Percentiles rank a stretch among this genome's conserved stretches.
Evolutionary conservation across 1,284 basidiomycete species (phyloP).

Genomic region (Boletus mariae): DNA sequence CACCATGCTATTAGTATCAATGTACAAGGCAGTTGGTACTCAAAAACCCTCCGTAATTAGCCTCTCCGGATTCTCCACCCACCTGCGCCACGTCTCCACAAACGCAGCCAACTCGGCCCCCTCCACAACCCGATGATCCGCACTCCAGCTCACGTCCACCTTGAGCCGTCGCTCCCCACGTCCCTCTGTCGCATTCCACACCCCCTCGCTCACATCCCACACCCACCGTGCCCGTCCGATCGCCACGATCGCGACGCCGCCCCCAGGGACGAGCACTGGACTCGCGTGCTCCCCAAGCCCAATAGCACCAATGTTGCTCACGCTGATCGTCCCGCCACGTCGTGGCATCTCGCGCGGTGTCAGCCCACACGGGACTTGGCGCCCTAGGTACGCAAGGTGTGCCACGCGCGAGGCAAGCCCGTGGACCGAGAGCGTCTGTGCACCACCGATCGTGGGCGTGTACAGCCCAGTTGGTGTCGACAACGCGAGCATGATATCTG

Average conservation of each 20-base stretch:
- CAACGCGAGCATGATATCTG: constrained; percentile 74
- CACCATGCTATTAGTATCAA: background rate
- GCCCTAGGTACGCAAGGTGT: constrained; percentile 60
- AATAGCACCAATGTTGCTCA: constrained; percentile 84
- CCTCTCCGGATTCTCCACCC: constrained; percentile 77
- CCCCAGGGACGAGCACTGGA: constrained; percentile 84
- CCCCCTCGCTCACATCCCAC: constrained; percentile 57
- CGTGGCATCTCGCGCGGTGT: constrained; percentile 63
- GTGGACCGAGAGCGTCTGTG: constrained; percentile 61
- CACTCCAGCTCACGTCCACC: constrained; percentile 81
- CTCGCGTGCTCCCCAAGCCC: constrained; percentile 70
- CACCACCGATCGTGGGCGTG: constrained; percentile 75
- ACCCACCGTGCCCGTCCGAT: constrained; percentile 82
- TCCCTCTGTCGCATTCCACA: constrained; percentile 15
- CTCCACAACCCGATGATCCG: constrained; percentile 89
- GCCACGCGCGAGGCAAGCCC: constrained; percentile 62
- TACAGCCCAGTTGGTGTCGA: constrained; percentile 84
- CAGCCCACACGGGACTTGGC: constrained; percentile 62
- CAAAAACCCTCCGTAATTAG: constrained; percentile 63
- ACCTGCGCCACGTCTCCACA: constrained; percentile 84
- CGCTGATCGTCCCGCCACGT: constrained; percentile 75
- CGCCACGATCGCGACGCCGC: constrained; percentile 88
- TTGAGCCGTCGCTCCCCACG: constrained; percentile 62
- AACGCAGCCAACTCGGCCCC: constrained; percentile 91
- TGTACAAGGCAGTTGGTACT: constrained; percentile 2